Evolutionary conservation across 495 filamentous ascomycete genomes (phyloP), one percentile per base, ranked within the genome.

Genomic region (Eremomyces bilateralis): DNA sequence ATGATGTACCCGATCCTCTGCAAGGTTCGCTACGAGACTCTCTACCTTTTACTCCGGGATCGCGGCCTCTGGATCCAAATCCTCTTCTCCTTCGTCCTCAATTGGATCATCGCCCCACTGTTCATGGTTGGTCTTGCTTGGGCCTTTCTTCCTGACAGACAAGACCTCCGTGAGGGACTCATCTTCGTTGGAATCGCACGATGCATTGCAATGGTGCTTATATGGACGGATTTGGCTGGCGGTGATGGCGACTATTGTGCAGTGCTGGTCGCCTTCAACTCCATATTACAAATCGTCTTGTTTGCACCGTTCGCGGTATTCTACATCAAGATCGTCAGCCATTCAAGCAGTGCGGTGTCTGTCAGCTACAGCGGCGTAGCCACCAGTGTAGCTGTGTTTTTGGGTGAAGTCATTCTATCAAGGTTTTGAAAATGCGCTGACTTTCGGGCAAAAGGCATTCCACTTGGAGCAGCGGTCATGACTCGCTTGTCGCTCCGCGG

Each of bases 1-100:
- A 92, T 91, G 80, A 92, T 92, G 82, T 91, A 90, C 45, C 83
- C 83, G 0, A 90, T 90, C 40, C 60, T 91, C 15, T 88, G 83
- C 66, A 93, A 92, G 53, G 74, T 93, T n/a, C 68, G 70, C 21
- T 90, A 68, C 52, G 84, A 92, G 52, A 65, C 63, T 0, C 53
- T 95, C 28, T 80, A 85, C 50, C 61, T 65, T 4, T 51, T 80
- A 13, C 69, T 91, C 40, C 52, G 54, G 8, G 47, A 63, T 3
- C 63, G 63, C 3, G 56, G 56, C 2, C 55, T 90, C 4, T 94
- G 80, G 81, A 63, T 70, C 12, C 84, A 93, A 47, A 64, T 93
- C 35, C 59, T 43, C 0, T 80, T 94, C 47, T 81, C 76, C 42
- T 49, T 94, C 16, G 35, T 88, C 15, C 50, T 83, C 24, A 93